These are phyloP conservation scores for Onygenales sp. DNA, from an alignment of 2,329 filamentous ascomycete species.

Conservation along the genomic window DNA sequence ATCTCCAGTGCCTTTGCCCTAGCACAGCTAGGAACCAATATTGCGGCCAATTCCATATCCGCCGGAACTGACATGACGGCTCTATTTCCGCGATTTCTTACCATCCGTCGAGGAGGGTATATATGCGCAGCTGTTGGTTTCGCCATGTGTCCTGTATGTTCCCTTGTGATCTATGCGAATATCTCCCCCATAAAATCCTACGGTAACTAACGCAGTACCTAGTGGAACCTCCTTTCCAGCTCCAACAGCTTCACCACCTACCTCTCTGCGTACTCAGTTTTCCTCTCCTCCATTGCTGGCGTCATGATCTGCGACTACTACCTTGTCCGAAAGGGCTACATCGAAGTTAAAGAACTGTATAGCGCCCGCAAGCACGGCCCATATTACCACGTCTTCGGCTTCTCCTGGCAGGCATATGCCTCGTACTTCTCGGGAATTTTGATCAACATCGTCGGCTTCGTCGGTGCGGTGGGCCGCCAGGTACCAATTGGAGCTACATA, in stretches of 20 bases:
- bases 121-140: slow-evolving; percentile 71
- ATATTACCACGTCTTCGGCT: slow-evolving; percentile 67
- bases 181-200: background rate
- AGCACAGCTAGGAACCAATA: slow-evolving; percentile 78
- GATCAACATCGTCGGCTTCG: slow-evolving; percentile 88
- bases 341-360: slow-evolving; percentile 71
- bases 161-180: background rate
- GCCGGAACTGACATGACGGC: slow-evolving; percentile 77
- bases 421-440: slow-evolving; percentile 77
- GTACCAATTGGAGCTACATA: slow-evolving; percentile 75
- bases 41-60: slow-evolving; percentile 76
- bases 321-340: slow-evolving; percentile 69
- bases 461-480: slow-evolving; percentile 60
- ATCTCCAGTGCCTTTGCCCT: slow-evolving; percentile 63
- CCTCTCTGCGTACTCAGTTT: slow-evolving; percentile 83
- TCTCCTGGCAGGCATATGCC: slow-evolving; percentile 75
- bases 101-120: slow-evolving; percentile 79
- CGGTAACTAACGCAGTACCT: background rate
- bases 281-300: slow-evolving; percentile 88
- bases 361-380: slow-evolving; percentile 47
- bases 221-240: slow-evolving; percentile 58
- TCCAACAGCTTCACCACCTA: slow-evolving; percentile 86
- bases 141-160: slow-evolving; percentile 65
- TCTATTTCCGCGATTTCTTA: slow-evolving; percentile 67
- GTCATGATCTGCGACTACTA: slow-evolving; percentile 88